These are phyloP conservation scores for Anthoceros angustus DNA, from an alignment of 225 moss, liverwort and hornwort genomes.

Conservation along the genomic window DNA sequence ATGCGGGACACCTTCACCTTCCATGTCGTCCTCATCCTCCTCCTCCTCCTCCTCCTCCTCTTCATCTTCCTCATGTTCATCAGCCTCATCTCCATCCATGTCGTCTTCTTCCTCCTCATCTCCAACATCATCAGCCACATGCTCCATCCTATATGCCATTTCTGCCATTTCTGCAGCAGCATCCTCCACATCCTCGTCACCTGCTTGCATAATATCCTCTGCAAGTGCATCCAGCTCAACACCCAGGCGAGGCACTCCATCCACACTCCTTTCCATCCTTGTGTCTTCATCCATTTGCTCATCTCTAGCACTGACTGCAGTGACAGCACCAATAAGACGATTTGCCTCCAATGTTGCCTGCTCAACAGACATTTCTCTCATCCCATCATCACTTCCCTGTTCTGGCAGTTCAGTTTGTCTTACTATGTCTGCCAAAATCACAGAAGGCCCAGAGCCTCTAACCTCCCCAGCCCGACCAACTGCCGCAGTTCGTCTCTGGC, in stretches of 20 bases:
- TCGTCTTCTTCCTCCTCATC: constrained; percentile 84
- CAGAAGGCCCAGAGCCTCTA: constrained; percentile 16
- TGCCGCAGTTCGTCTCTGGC: constrained; percentile 30
- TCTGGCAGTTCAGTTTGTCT: constrained; percentile 24
- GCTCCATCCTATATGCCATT: constrained; percentile 95
- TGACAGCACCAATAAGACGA: constrained; percentile 23
- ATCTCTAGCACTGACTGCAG: constrained; percentile 33
- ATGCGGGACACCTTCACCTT: constrained; percentile 83
- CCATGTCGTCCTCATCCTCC: constrained; percentile 90
- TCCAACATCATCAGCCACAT: constrained; percentile 68
- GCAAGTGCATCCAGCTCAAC: constrained; percentile 35
- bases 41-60: constrained; percentile 78
- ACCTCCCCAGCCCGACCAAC: constrained; percentile 39
- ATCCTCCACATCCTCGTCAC: constrained; percentile 90
- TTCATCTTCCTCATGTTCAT: constrained; percentile 60
- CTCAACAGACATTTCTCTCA: constrained; percentile 54
- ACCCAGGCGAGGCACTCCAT: constrained; percentile 31
- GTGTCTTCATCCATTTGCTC: constrained; percentile 87
- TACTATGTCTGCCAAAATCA: constrained; percentile 31
- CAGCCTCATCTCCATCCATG: constrained; percentile 54
- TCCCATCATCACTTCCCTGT: constrained; percentile 57
- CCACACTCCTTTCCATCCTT: constrained; percentile 49
- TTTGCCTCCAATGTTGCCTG: constrained; percentile 28
- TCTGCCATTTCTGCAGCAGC: constrained; percentile 96
- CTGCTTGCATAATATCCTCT: constrained; percentile 87